A percentile compares a stretch with the other conserved stretches of the same genome.
These are phyloP conservation scores for Boletus reticulatus DNA, from an alignment of 768 basidiomycete genomes.

Conservation along the genomic window DNA sequence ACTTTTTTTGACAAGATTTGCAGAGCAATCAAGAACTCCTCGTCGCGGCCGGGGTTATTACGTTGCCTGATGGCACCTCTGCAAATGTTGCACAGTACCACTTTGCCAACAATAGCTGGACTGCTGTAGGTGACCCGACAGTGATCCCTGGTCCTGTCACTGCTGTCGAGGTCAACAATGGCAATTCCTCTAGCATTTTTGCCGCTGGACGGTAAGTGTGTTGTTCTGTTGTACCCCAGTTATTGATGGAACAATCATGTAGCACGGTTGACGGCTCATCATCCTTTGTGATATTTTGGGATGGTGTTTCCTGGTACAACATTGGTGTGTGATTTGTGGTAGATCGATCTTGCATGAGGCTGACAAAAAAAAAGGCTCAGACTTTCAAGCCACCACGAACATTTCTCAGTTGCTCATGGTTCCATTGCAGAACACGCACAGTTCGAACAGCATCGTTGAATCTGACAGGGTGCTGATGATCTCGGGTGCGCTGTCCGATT, in stretches of 20 bases:
- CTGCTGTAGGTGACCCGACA: constrained; percentile 52
- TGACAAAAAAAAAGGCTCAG: constrained; percentile 47
- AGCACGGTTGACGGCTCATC: constrained; percentile 58
- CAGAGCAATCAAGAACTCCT: constrained; percentile 68
- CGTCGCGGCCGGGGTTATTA: constrained; percentile 78
- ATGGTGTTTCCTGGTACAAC: constrained; percentile 73
- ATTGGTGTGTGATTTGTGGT: constrained; percentile 45
- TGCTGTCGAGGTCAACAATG: constrained; percentile 80
- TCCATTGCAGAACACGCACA: constrained; percentile 77
- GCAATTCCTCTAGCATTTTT: constrained; percentile 81
- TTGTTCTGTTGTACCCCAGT: not conserved
- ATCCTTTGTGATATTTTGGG: constrained; percentile 81
- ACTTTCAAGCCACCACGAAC: constrained; percentile 53
- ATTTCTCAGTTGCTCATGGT: constrained; percentile 89
- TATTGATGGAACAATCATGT: not conserved
- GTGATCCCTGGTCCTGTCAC: constrained; percentile 87
- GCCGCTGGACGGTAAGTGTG: constrained; percentile 79
- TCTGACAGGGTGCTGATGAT: constrained; percentile 88
- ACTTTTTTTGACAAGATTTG: constrained; percentile 8
- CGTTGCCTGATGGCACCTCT: constrained; percentile 57
- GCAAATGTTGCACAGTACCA: constrained; percentile 75
- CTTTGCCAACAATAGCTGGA: constrained; percentile 76
- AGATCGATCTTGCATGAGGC: not conserved
- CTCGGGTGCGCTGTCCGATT: constrained; percentile 71
- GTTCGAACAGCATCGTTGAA: constrained; percentile 68